Conservation (phyloP, 2,329 filamentous ascomycete species). For the Daldinia eschscholtzii region DNA sequence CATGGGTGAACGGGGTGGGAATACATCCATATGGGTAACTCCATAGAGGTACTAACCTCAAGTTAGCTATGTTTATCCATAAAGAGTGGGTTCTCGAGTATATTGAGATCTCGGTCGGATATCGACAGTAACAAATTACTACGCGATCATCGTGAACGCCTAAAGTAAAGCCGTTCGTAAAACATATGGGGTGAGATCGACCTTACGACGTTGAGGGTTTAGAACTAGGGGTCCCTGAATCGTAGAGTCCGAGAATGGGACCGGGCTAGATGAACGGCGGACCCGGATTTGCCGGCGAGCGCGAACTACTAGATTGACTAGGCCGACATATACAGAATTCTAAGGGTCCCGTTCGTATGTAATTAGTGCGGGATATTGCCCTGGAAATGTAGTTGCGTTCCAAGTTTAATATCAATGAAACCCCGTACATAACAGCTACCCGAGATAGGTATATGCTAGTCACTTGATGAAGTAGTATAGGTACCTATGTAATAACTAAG, state of each 20-base stretch:
- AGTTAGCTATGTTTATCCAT: not conserved
- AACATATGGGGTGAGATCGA: slow-evolving; percentile 20
- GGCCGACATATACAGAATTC: not conserved
- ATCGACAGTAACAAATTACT: not conserved
- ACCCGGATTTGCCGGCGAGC: slow-evolving; percentile 25
- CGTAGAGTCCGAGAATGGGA: slow-evolving; percentile 32
- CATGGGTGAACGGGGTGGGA: not conserved
- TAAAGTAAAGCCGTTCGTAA: not conserved
- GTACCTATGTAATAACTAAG: not conserved
- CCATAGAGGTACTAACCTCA: not conserved
- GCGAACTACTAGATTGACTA: slow-evolving; percentile 1
- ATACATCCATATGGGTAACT: not conserved
- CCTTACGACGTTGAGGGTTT: slow-evolving; percentile 7
- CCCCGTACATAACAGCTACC: slow-evolving; percentile 1
- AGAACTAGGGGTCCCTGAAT: slow-evolving; percentile 33
- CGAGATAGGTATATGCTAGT: not conserved
- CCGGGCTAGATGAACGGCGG: slow-evolving; percentile 24
- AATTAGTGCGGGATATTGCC: slow-evolving; percentile 7
- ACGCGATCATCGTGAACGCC: slow-evolving; percentile 4
- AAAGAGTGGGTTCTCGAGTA: not conserved
- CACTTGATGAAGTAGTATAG: not conserved
- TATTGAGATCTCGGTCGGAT: slow-evolving; percentile 15
- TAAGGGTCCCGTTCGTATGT: slow-evolving; percentile 9
- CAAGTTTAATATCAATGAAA: slow-evolving; percentile 6
- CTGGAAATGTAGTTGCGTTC: slow-evolving; percentile 10